Percentiles rank a stretch among this genome's conserved stretches.
phyloP scores from a whole-genome alignment of 2,329 filamentous ascomycete species.

The Fusarium proliferatum region DNA sequence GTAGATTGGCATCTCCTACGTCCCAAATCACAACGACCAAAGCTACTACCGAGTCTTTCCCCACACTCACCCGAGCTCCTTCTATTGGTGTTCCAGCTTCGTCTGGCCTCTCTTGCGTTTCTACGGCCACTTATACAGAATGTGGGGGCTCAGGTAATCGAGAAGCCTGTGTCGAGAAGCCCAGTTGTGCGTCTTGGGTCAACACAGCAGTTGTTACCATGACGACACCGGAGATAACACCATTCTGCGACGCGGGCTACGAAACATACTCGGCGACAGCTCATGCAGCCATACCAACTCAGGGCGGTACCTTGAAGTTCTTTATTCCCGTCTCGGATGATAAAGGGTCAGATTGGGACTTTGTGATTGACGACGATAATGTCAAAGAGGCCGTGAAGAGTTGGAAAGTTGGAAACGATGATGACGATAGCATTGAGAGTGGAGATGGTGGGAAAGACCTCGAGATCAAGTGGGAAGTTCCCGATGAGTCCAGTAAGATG shows the following conservation, averaged over 20 bases:
- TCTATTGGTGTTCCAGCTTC: background rate
- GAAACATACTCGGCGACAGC: background rate
- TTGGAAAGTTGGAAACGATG: background rate
- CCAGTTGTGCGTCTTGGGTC: background rate
- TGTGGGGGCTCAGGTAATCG: background rate
- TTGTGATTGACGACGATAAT: background rate
- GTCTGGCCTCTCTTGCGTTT: background rate
- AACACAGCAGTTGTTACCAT: background rate
- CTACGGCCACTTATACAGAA: background rate
- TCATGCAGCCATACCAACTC: background rate
- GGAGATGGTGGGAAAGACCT: rapidly evolving
- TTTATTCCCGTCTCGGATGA: background rate
- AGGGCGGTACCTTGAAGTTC: background rate
- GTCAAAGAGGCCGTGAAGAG: background rate
- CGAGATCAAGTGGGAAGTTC: background rate
- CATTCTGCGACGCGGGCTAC: background rate
- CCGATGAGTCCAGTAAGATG: background rate
- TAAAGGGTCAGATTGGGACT: background rate
- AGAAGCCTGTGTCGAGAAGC: background rate
- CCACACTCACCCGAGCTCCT: background rate
- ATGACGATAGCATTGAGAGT: background rate
- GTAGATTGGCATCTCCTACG: background rate
- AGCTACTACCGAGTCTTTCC: background rate
- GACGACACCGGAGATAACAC: background rate
- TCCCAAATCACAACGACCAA: rapidly evolving